Evolutionary conservation across 2,329 filamentous ascomycete genomes (phyloP), one percentile per base, ranked within the genome.

Genomic region (Tolypocladium paradoxum): DNA sequence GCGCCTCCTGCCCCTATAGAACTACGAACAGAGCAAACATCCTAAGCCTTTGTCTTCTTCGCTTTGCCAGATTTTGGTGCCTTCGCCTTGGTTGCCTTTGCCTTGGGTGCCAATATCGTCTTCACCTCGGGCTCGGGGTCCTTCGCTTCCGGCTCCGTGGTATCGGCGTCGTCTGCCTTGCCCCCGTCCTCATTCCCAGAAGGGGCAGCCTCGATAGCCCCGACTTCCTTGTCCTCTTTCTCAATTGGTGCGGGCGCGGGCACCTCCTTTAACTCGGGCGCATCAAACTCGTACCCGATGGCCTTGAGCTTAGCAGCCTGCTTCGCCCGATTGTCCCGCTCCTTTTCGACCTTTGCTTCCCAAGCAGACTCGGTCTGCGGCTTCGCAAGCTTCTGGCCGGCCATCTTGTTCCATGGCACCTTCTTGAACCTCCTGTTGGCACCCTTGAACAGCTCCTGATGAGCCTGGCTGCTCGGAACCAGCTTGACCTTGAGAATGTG

Each of bases 401-500:
- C 87, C 68, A 97, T 86, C 73, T 88, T 88, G 72, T 90, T 93
- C 78, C 88, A 86, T 22, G 93, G 92, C 14, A 92, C 83, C 57
- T 79, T 79, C 77, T 95, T 95, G 78, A 93, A 96, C 53, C 91
- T 86, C 64, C 83, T 84, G 70, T 95, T 92, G 63, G 90, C 89
- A 37, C 90, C 90, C 73, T 93, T 90, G 82, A 90, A 97, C 51
- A 96, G 75, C 56, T 89, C 79, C 27, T 84, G 78, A 67, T 95
- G 89, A 45, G 96, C 75, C 65, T 91, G 84, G 56, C 88, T 88
- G 54, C 82, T 74, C 4, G 88, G 82, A 4, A 96, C 80, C 27
- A 84, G 75, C 66, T 89, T 88, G 71, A 91, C 92, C 71, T 95
- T 92, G 61, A 99, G 77, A 57, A 97, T 87, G 68, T 96, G 92